Evolutionary conservation across 169 alveolate species (phyloP), one percentile per base, ranked within the genome.

Genomic region (Eimeria zaria): DNA sequence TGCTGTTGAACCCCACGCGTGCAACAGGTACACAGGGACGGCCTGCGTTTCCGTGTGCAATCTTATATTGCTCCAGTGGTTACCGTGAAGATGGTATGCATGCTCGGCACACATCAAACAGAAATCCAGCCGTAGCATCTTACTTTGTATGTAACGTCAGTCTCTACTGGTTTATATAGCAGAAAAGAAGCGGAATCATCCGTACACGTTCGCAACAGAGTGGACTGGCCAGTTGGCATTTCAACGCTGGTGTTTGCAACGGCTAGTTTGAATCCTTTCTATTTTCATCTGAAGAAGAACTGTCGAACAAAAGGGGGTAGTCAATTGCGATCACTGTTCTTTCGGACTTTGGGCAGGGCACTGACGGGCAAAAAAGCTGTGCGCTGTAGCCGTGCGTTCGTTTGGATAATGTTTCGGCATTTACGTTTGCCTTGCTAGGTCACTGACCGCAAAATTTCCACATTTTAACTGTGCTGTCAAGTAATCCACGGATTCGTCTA

Each of bases 1-100:
- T 80, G 69, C 30, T 80, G 46, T 46, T 80, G 46, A 80, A 51
- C 89, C 89, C 67, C 89, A 80, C 89, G 69, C 69, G 0, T 46
- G 89, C 64, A 51, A 20, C 89, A 12, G 8, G 30, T 6, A 69
- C 89, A n/a, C n/a, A n/a, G n/a, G 46, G 69, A 14, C 69, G 12
- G 14, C 48, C 48, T 67, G 89, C 48, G 69, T 46, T 39, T 16
- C 67, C 53, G 83, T 22, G 55, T 39, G 55, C 44, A 67, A 1
- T 8, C 18, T 20, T 11, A 53, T 22, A 73, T 14, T 41, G 39
- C 51, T 73, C 83, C 83, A 73, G 33, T 73, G 83, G 83, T 73
- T 73, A 73, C 33, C 83, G 6, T 33, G 24, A 4, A 30, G 33
- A 20, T 1, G 78, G 14, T 18, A 73, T 73, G 2, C 55, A n/a